A percentile compares a stretch with the other conserved stretches of the same genome.
Evolutionary conservation across 139 green algal genomes (phyloP).

Genomic region (Micractinium sp.): DNA sequence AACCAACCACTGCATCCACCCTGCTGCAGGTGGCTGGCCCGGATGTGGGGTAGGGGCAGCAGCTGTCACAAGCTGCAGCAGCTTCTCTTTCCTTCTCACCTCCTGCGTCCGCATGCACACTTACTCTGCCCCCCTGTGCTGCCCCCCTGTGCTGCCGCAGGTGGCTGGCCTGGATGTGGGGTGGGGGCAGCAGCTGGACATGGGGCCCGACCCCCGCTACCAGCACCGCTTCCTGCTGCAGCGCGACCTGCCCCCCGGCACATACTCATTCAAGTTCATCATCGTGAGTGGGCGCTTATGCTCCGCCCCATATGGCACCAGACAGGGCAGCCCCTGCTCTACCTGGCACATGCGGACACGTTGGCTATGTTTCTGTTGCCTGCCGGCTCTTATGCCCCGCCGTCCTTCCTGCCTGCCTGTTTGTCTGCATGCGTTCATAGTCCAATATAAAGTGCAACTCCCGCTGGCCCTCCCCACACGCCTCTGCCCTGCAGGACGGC

Average conservation of each 20-base stretch:
- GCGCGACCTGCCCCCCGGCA: constrained; percentile 57
- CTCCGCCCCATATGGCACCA: no score
- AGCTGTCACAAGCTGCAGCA: constrained; percentile 27
- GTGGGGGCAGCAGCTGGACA: constrained; percentile 77
- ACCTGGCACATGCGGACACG: no score
- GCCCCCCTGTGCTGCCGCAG: constrained; percentile 34
- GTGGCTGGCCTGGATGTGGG: constrained; percentile 95
- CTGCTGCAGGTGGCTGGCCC: constrained; percentile 81
- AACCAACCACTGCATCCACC: no score
- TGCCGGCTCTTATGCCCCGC: no score
- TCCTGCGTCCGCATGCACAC: no score
- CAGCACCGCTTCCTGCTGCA: constrained; percentile 29
- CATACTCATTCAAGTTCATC: constrained; percentile 93
- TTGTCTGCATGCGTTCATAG: neutral
- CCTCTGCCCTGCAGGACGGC: constrained; percentile 61
- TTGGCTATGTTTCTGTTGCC: no score
- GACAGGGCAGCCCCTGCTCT: no score
- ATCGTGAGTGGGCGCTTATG: constrained; percentile 12
- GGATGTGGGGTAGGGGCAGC: constrained; percentile 91
- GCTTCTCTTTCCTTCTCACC: no score
- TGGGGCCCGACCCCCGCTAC: constrained; percentile 53
- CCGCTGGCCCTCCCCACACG: neutral
- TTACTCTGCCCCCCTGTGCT: no score
- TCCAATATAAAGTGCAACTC: neutral
- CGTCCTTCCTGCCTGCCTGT: no score